These are phyloP conservation scores for Trichocladium uniseriatum DNA, from an alignment of 495 filamentous ascomycete species.

Conservation along the genomic window DNA sequence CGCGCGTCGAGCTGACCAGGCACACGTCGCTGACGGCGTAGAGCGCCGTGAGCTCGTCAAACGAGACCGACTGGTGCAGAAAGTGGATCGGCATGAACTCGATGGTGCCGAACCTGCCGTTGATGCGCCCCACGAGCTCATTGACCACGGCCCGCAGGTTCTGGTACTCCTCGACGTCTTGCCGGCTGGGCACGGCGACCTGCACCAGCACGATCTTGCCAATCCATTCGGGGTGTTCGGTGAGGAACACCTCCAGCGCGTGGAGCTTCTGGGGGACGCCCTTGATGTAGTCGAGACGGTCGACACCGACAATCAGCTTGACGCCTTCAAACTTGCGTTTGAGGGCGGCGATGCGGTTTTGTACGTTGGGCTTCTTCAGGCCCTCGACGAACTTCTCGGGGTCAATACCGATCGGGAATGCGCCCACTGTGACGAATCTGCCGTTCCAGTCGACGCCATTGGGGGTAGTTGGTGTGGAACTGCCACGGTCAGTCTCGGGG, in stretches of 20 bases:
- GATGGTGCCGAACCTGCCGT: constrained; percentile 84
- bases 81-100: constrained; percentile 93
- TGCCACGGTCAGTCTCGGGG: constrained; percentile 23
- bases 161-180: constrained; percentile 94
- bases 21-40: constrained; percentile 88
- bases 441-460: constrained; percentile 72
- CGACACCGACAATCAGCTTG: constrained; percentile 87
- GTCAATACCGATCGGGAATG: constrained; percentile 91
- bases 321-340: constrained; percentile 76
- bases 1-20: constrained; percentile 80
- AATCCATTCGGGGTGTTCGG: constrained; percentile 84
- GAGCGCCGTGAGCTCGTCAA: constrained; percentile 84
- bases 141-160: constrained; percentile 84
- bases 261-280: constrained; percentile 92
- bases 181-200: constrained; percentile 82
- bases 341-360: constrained; percentile 66
- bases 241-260: constrained; percentile 81
- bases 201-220: constrained; percentile 89
- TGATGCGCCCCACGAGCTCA: constrained; percentile 83
- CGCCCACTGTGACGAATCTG: constrained; percentile 63
- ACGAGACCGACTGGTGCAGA: constrained; percentile 80
- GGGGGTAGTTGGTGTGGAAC: constrained; percentile 68
- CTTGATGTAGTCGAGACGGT: constrained; percentile 92
- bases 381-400: constrained; percentile 90
- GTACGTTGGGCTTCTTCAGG: constrained; percentile 68